Base-by-base conservation (phyloP, 140 eudicot species). In the Stevia rebaudiana region DNA sequence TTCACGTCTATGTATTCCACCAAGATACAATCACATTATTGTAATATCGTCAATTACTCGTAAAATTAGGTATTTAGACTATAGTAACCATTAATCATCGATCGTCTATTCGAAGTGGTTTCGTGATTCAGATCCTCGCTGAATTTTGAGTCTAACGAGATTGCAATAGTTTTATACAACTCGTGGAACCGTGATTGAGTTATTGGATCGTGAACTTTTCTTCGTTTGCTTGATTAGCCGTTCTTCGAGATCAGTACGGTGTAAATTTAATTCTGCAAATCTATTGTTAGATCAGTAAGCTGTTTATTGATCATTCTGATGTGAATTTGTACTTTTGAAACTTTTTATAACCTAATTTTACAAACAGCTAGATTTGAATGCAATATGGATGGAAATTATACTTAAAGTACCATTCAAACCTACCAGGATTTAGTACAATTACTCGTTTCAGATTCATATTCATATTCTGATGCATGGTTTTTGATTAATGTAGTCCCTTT, bases 111-210 rank as follows among this genome's bases (percentile, higher is more conserved):
- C 19, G 8, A 17, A 72, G 9, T 52, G 22, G 17, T 43, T 41
- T 24, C 4, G 51, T 44, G 28, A 35, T 58, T 67, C 43, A 61
- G 61, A 68, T 75, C 75, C 33, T 46, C 11, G 35, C 42, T 51
- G 22, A 74, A 10, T 13, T 70, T 33, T 36, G 15, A 63, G 49
- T 51, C 72, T 33, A 18, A 61, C 53, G 11, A 3, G 51, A 40
- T 35, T 21, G 55, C 19, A 37, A 50, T 58, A 19, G 68, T 40
- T 41, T 42, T 36, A 7, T 57, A 18, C 16, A 40, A 47, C 4
- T 60, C 43, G 48, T 30, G 65, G 49, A 70, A 62, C 36, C 46
- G 37, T 16, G 17, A 56, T 46, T 31, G 47, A 28, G 53, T 65
- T 15, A 64, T 54, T 31, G 36, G 63, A 57, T 56, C 73, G 47